A percentile compares a stretch with the other conserved stretches of the same genome.
Conservation (phyloP, 2,329 filamentous ascomycete genomes). For the Arthroderma sp. region DNA sequence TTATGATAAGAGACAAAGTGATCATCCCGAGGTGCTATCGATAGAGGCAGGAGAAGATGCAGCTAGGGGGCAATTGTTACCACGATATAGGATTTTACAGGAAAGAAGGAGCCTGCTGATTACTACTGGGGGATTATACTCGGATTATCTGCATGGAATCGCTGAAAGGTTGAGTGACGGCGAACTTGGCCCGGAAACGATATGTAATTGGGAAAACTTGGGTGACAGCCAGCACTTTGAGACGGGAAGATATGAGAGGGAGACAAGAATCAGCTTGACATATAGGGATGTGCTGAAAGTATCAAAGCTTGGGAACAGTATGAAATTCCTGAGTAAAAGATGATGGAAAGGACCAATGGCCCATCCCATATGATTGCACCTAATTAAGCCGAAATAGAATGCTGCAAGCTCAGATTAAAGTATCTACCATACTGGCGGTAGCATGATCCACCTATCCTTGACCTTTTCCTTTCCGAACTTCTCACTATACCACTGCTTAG, state of each 20-base stretch:
- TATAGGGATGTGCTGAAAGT: conserved; percentile 79
- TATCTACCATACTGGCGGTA: conserved; percentile 40
- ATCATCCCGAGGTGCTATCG: conserved; percentile 30
- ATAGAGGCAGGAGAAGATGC: conserved; percentile 22
- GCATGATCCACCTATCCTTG: conserved; percentile 57
- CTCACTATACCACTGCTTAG: conserved; percentile 62
- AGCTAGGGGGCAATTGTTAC: conserved; percentile 17
- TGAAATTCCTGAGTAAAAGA: conserved; percentile 39
- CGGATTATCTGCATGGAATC: conserved; percentile 49
- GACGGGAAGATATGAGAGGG: conserved; percentile 37
- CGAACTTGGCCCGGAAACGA: conserved; percentile 41
- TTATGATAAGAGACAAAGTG: conserved; percentile 46
- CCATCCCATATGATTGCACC: too few species aligned
- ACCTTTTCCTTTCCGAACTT: conserved; percentile 61
- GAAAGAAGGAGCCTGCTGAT: conserved; percentile 63
- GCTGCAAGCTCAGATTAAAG: neutral
- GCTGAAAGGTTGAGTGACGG: conserved; percentile 48
- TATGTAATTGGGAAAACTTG: conserved; percentile 49
- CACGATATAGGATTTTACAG: conserved; percentile 56
- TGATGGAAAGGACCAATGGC: neutral
- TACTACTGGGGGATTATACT: conserved; percentile 44
- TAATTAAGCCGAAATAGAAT: neutral
- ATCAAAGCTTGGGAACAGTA: conserved; percentile 56
- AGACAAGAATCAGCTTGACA: conserved; percentile 48
- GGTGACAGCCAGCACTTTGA: conserved; percentile 29